A percentile compares a stretch with the other conserved stretches of the same genome.
Conservation (phyloP, 1,284 basidiomycete species). For the Peniophora sp. region DNA sequence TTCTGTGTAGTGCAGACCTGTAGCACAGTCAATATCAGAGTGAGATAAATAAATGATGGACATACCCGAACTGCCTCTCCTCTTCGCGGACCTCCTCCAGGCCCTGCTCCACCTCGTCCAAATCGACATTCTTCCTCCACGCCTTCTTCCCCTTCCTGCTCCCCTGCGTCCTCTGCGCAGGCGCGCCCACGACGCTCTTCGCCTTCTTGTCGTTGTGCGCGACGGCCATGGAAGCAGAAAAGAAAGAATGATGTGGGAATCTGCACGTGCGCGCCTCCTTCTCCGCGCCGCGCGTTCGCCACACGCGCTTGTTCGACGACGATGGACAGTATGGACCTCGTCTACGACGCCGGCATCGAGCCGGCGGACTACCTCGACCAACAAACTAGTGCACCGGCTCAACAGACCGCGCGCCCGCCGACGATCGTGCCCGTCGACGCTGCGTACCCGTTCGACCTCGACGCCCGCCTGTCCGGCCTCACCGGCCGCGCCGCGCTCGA, state of each 20-base stretch:
- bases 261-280: too few species aligned
- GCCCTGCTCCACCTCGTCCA: slow-evolving; percentile 66
- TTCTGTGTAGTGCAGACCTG: slow-evolving; percentile 54
- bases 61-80: slow-evolving; percentile 72
- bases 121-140: slow-evolving; percentile 89
- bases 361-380: too few species aligned
- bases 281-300: too few species aligned
- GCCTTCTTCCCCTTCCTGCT: slow-evolving; percentile 86
- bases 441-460: slow-evolving; percentile 73
- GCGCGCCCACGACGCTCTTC: slow-evolving; percentile 37
- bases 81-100: slow-evolving; percentile 71
- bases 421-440: slow-evolving; percentile 50
- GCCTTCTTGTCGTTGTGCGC: neutral
- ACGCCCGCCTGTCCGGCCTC: slow-evolving; percentile 59
- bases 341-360: too few species aligned
- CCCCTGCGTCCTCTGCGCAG: slow-evolving; percentile 61
- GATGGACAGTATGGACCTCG: neutral
- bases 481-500: slow-evolving; percentile 60
- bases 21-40: slow-evolving; percentile 3
- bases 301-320: neutral
- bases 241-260: too few species aligned
- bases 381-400: too few species aligned
- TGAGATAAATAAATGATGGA: slow-evolving; percentile 4
- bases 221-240: neutral
- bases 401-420: neutral